Evolutionary conservation across 345 rosid species (phyloP), one percentile per base, ranked within the genome.

Genomic region (Anastatica hierochuntica): DNA sequence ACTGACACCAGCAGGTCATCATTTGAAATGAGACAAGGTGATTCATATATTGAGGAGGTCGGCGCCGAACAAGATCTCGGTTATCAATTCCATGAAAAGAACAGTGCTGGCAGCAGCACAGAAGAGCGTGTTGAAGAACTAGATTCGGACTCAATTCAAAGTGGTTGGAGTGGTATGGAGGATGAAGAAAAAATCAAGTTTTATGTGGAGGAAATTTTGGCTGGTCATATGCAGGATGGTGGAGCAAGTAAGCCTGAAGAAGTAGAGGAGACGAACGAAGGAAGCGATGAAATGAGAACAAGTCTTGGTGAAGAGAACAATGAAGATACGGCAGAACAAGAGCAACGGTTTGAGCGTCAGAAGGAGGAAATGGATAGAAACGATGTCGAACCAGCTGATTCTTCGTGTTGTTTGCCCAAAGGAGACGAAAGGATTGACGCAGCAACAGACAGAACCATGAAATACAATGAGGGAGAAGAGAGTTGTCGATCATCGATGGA

Each of bases 71-170:
- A 65, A 50, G 58, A 63, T 57, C 70, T 57, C 27, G 54, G 60
- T 55, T 73, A 75, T 21, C 73, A 58, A 24, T 37, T 29, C 34
- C 27, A 45, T 21, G 45, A 68, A 62, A 78, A 62, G 55, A 34
- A 67, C 50, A 51, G 44, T 34, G 51, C 23, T 20, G 40, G 59
- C 49, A 43, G 56, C 49, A 64, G 66, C 58, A 60, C 35, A 16
- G 79, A 58, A 60, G 70, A 72, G 47, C 60, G 38, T 51, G 31
- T 58, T 64, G 81, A 74, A 35, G 81, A 78, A 42, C 50, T 56
- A 56, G 64, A 43, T 49, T 58, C 66, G 64, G 73, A 72, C 61
- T 56, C 67, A 31, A 73, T 69, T 62, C 71, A 66, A 58, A 64
- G 58, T 37, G 49, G 73, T 23, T 52, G 64, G 68, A 72, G 72